These are phyloP conservation scores for Umbelopsis sp. DNA, from an alignment of 192 early-diverging fungal genomes.

Conservation along the genomic window DNA sequence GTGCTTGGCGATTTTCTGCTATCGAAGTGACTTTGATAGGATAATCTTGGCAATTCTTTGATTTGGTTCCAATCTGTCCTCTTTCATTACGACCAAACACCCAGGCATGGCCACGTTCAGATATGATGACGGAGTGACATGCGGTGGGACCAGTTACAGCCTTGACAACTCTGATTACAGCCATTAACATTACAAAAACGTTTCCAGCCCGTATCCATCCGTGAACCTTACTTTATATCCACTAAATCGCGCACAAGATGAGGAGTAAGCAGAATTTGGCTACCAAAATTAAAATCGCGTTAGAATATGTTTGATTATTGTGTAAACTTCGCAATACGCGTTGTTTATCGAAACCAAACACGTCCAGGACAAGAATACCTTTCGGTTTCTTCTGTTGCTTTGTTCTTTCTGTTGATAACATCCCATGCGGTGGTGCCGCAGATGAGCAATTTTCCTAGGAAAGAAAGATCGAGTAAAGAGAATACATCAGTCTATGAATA, in stretches of 20 bases:
- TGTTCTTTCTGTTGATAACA: conserved; percentile 24
- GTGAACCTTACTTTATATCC: conserved; percentile 44
- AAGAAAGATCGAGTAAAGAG: not conserved
- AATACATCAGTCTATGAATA: not conserved
- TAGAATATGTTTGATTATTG: not conserved
- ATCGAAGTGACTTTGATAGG: conserved; percentile 46
- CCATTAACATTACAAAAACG: not conserved
- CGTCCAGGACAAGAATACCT: not conserved
- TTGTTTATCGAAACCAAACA: not conserved
- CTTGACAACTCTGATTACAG: conserved; percentile 34
- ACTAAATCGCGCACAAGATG: conserved; percentile 47
- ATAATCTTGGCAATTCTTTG: conserved; percentile 27
- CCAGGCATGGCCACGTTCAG: conserved; percentile 45
- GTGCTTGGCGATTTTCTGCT: conserved; percentile 31
- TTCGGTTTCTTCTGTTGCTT: conserved; percentile 6
- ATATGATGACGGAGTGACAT: conserved; percentile 45
- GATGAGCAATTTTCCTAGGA: conserved; percentile 21
- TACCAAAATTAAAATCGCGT: not conserved
- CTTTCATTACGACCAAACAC: conserved; percentile 49
- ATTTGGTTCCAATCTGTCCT: conserved; percentile 45
- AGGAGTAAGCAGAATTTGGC: conserved; percentile 39
- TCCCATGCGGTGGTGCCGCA: conserved; percentile 27
- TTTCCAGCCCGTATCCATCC: not conserved
- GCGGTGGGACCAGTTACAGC: conserved; percentile 40
- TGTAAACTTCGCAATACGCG: not conserved